Evolutionary conservation across 2,329 filamentous ascomycete genomes (phyloP), one percentile per base, ranked within the genome.

Genomic region (Penicillium palitans): DNA sequence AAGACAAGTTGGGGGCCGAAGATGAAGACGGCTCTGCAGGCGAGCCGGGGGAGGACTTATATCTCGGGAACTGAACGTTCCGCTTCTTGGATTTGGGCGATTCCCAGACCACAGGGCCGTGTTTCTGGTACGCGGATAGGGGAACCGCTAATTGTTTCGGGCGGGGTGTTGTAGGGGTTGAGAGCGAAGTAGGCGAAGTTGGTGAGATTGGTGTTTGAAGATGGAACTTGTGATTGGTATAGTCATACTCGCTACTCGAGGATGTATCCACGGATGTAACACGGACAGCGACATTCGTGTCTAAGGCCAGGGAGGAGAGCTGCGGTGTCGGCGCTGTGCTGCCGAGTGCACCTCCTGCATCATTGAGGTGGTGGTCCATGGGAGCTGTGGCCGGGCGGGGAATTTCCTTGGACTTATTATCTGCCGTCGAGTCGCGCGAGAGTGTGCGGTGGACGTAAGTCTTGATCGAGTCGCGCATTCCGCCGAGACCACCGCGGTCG

Each of bases 21-120:
- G 60, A 61, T n/a, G 54, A 51, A 44, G 31, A 52, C 1, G 10
- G 9, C 4, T 39, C 54, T 3, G 15, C 25, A 19, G 25, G 21
- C 3, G 19, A 29, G 6, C 1, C 17, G 2, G 54, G 15, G 10
- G 54, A 39, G 7, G 19, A 45, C 10, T 35, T 35, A 10, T 67
- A 65, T 35, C 59, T 63, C 4, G 62, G 63, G 39, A 62, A 68
- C 17, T 61, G 64, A n/a, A 70, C 62, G 35, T 60, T 66, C 49
- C 62, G 61, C 21, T 66, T 68, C 49, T 68, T 70, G 21, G 63
- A 55, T 46, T 66, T 65, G 17, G 64, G 57, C 12, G 67, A 64
- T n/a, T 74, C 73, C 70, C 72, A 76, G 42, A 74, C 69, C 4
- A 70, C 64, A 0, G 72, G 57, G 6, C 72, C 74, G 31, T 76